Evolutionary conservation across 2,329 filamentous ascomycete species (phyloP), one percentile per base, ranked within the genome.

Genomic region (Epichloe festucae): DNA sequence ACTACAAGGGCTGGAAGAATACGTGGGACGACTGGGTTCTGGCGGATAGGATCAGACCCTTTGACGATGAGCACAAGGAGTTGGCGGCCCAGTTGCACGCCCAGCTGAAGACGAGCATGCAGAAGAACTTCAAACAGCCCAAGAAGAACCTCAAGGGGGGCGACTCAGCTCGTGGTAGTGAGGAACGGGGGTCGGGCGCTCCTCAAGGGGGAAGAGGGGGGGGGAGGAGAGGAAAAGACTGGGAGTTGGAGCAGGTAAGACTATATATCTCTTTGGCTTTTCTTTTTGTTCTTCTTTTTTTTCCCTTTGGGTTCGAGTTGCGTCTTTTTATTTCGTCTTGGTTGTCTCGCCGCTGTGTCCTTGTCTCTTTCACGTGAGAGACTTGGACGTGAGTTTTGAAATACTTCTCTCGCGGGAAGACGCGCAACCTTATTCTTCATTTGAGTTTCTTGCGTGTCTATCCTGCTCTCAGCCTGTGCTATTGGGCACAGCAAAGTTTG

Each of bases 21-120:
- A 96, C 89, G 77, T 98, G 93, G 93, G 93, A 98, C 72, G 93
- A 98, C 72, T 97, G 91, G 91, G 93, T 97, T 44, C 81, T 87
- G 21, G 84, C 89, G 68, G 91, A 97, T 67, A 87, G 93, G 58
- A 84, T 98, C 55, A 85, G 90, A 64, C 96, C 96, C 71, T 85
- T 91, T 66, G 95, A 84, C 49, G 89, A 95, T 52, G 93, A 97
- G 70, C 96, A 97, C 71, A 87, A 88, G 64, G 89, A 95, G 65
- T 78, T 98, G 39, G 89, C 91, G 21, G 74, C 75, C 51, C 84
- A 86, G 66, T 75, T 90, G 34, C 77, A 82, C 60, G 78, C 81
- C 53, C 84, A 89, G 66, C 76, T 82, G 70, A 82, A 82, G 60
- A 71, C 72, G 51, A 76, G 78, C 60, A 74, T 81, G 58, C 67